These are phyloP conservation scores for Liriodendron chinense DNA, from an alignment of 164 flowering plant species.

Conservation along the genomic window DNA sequence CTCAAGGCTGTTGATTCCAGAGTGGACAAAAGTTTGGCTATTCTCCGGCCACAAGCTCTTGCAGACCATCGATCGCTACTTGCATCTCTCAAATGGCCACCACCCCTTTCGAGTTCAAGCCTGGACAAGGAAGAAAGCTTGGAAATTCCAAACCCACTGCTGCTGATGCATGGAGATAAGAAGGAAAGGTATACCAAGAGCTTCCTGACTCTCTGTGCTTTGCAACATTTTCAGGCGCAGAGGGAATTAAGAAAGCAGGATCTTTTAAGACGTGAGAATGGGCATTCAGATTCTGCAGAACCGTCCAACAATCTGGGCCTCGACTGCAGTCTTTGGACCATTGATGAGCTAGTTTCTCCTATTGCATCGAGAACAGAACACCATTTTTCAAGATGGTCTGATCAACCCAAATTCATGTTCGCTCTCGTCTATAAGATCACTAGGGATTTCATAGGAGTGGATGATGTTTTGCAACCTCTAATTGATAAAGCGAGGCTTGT, in stretches of 20 bases:
- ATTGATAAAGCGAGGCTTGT: conserved; percentile 56
- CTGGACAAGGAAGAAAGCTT: conserved; percentile 22
- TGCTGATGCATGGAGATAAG: conserved; percentile 42
- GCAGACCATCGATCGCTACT: conserved; percentile 63
- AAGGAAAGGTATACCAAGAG: conserved; percentile 43
- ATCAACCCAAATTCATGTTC: conserved; percentile 59
- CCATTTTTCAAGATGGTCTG: conserved; percentile 59
- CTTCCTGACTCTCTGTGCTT: conserved; percentile 56
- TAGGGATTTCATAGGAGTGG: conserved; percentile 40
- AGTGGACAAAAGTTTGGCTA: conserved; percentile 43
- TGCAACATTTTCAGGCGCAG: conserved; percentile 55
- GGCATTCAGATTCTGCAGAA: not conserved
- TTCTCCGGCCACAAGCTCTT: conserved; percentile 49
- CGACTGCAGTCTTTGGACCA: conserved; percentile 44
- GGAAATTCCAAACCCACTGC: conserved; percentile 49
- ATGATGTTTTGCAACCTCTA: conserved; percentile 66
- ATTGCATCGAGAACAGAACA: conserved; percentile 52
- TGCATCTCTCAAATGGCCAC: conserved; percentile 73
- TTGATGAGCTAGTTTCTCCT: conserved; percentile 63
- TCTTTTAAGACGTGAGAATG: conserved; percentile 19
- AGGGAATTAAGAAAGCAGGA: conserved; percentile 35
- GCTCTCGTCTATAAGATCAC: conserved; percentile 60
- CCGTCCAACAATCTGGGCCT: not conserved
- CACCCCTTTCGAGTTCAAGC: conserved; percentile 38
- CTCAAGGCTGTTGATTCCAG: conserved; percentile 58